Base-by-base conservation (phyloP, 345 rosid species). In the Brassica incana region DNA sequence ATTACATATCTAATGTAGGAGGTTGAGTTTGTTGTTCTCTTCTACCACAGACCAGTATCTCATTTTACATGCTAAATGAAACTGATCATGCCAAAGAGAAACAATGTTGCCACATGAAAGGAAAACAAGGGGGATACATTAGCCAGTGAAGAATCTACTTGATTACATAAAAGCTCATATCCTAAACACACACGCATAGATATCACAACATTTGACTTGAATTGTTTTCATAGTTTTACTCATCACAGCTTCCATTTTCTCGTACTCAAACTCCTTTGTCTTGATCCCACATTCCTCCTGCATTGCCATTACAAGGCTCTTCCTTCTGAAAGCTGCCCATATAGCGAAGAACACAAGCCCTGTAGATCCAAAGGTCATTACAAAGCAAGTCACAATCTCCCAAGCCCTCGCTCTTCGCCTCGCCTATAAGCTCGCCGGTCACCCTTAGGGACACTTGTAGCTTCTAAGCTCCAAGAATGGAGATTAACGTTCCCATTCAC, bases 391-490 rank as follows among this genome's bases (percentile, higher is more conserved):
- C 8, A 91, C 78, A 45, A 86, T 85, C 78, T 80, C 87, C 82
- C 84, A 64, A 20, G 87, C 29, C 79, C 90, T 90, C 43, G 72
- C 83, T 29, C 73, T 83, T 77, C 71, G 83, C 84, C 70, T 90
- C 58, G 3, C 75, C 77, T 0, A 89, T 84, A 50, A n/a, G 80
- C 6, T 60, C 43, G 12, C 11, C 45, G 99, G 88, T 83, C 63
- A 95, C 82, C 65, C 32, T 68, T 88, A 0, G 89, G 86, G 62
- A 81, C 11, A 0, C 8, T 76, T 76, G 92, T 80, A 6, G 81
- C 68, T 82, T 83, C 82, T 60, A 91, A 84, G 75, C 88, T 90
- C 97, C 99, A 95, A 2, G 92, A 90, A 73, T 85, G 78, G 58
- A 92, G 77, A 73, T 40, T 61, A 75, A 90, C 81, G 67, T 80